Evolutionary conservation across 2,329 filamentous ascomycete species (phyloP).

Genomic region (Ampelomyces quisqualis): DNA sequence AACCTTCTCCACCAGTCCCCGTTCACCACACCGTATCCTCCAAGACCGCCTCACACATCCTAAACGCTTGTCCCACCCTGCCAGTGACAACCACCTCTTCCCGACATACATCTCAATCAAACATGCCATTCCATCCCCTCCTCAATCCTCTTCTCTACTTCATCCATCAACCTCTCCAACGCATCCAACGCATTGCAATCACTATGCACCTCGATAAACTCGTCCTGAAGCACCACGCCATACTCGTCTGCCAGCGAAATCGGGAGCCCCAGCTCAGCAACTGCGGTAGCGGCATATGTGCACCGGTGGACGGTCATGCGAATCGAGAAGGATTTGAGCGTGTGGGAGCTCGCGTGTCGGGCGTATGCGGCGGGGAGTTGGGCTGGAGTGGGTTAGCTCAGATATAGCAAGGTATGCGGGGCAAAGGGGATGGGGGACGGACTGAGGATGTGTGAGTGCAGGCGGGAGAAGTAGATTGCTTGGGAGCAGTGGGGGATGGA

Average conservation of each 20-base stretch:
- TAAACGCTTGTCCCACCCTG: too few relatives aligned
- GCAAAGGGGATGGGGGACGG: neutral
- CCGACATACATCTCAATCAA: too few relatives aligned
- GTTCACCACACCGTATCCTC: too few relatives aligned
- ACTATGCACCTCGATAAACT: neutral
- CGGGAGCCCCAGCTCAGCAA: neutral
- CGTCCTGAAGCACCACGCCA: conserved; percentile 1
- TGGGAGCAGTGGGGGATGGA: too few relatives aligned
- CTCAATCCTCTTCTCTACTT: neutral
- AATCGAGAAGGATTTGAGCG: conserved; percentile 1
- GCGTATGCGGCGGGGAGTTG: neutral
- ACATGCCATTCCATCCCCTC: neutral
- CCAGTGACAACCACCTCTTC: too few relatives aligned
- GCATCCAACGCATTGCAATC: neutral
- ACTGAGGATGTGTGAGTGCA: too few relatives aligned
- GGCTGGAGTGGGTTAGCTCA: too few relatives aligned
- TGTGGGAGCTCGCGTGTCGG: neutral
- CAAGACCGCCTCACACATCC: too few relatives aligned
- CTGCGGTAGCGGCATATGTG: neutral
- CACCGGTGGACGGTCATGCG: neutral
- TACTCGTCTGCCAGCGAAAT: neutral
- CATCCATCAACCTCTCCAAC: neutral
- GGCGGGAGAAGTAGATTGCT: too few relatives aligned
- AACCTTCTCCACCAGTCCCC: too few relatives aligned
- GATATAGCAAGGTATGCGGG: neutral